A percentile compares a stretch with the other conserved stretches of the same genome.
phyloP scores from a whole-genome alignment of 2,329 filamentous ascomycete species.

The Venturia aucupariae region DNA sequence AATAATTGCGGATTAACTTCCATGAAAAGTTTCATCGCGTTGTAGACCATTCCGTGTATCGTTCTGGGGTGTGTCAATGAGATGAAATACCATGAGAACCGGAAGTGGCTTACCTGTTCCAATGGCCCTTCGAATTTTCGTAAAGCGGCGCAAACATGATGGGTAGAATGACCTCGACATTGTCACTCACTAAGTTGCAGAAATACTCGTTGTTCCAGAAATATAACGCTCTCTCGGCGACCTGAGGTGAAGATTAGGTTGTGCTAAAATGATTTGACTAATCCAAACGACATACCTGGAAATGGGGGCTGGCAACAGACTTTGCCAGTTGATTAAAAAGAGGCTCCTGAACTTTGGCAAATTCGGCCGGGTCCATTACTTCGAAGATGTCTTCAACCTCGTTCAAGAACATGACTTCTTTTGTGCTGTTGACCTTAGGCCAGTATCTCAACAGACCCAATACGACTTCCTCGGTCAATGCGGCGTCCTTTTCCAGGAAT shows the following conservation, averaged over 20 bases:
- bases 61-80: slow-evolving; percentile 53
- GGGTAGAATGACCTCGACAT: slow-evolving; percentile 93
- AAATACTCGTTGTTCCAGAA: slow-evolving; percentile 99
- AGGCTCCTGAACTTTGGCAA: slow-evolving; percentile 96
- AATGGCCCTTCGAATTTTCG: slow-evolving; percentile 98
- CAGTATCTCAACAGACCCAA: slow-evolving; percentile 91
- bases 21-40: slow-evolving; percentile 99
- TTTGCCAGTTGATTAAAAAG: slow-evolving; percentile 96
- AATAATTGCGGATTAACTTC: slow-evolving; percentile 98
- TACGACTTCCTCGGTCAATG: slow-evolving; percentile 94
- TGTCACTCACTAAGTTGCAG: slow-evolving; percentile 97
- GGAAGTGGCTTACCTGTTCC: slow-evolving; percentile 68
- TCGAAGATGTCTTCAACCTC: slow-evolving; percentile 99
- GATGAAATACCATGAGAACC: slow-evolving; percentile 13
- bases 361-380: slow-evolving; percentile 98
- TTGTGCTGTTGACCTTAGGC: slow-evolving; percentile 99
- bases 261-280: neutral
- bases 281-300: slow-evolving; percentile 52
- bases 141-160: slow-evolving; percentile 99
- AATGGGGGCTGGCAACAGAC: slow-evolving; percentile 95
- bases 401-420: slow-evolving; percentile 99
- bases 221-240: slow-evolving; percentile 91
- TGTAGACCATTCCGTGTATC: slow-evolving; percentile 99
- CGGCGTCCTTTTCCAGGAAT: slow-evolving; percentile 95
- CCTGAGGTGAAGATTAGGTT: slow-evolving; percentile 34